phyloP scores from a whole-genome alignment of 2,329 filamentous ascomycete genomes.

The Penicillium thymicola region DNA sequence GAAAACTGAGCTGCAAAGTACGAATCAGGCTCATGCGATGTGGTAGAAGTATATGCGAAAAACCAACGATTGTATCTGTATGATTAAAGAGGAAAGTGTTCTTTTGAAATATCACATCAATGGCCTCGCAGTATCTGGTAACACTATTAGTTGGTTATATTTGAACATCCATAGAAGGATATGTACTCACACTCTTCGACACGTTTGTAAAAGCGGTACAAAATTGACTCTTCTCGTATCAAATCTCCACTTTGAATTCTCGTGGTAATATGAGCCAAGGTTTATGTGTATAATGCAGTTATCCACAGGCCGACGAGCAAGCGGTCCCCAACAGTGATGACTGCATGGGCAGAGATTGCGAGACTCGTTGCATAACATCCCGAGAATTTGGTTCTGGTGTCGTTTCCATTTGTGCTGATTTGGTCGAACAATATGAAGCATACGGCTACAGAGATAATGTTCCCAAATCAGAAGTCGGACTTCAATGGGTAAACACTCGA shows the following conservation, averaged over 20 bases:
- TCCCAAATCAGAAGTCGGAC: neutral
- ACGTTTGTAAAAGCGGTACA: neutral
- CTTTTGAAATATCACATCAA: conserved; percentile 1
- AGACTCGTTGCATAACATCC: neutral
- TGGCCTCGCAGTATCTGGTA: neutral
- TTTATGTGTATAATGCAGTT: neutral
- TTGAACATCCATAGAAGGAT: no score
- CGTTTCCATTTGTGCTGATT: neutral
- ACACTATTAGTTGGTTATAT: neutral
- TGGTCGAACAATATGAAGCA: neutral
- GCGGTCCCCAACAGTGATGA: conserved; percentile 1
- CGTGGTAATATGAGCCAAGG: neutral
- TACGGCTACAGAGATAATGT: neutral
- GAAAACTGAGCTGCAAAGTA: neutral
- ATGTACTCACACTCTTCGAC: neutral
- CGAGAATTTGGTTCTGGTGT: neutral
- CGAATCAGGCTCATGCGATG: neutral
- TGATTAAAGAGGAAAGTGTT: neutral
- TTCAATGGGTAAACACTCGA: neutral
- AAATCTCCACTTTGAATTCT: neutral
- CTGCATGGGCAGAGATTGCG: neutral
- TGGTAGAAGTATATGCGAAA: neutral
- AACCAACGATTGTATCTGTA: neutral
- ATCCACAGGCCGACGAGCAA: neutral
- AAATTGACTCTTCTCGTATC: neutral